phyloP scores from a whole-genome alignment of 1,284 basidiomycete species.

The Apiotrichum akiyoshidainum region DNA sequence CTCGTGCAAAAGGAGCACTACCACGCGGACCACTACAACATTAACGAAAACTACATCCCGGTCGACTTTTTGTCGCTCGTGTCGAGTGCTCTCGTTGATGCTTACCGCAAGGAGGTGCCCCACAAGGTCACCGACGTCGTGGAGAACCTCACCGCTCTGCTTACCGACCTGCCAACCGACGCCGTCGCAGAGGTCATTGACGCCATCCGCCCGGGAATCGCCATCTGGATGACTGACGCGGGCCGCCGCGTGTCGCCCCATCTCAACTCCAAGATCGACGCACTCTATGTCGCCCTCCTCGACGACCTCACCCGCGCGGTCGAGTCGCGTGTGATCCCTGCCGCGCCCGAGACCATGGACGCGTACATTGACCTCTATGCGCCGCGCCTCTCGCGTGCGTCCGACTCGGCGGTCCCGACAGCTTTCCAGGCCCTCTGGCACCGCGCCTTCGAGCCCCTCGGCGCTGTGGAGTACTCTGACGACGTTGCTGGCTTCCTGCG shows the following conservation, averaged over 20 bases:
- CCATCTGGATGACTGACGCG: conserved; percentile 31
- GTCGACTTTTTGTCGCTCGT: conserved; percentile 39
- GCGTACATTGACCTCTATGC: conserved; percentile 34
- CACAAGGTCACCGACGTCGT: conserved; percentile 20
- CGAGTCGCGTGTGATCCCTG: conserved; percentile 17
- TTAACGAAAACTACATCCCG: conserved; percentile 41
- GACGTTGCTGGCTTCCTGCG: conserved; percentile 34
- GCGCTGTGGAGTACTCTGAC: conserved; percentile 29
- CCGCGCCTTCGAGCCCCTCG: conserved; percentile 26
- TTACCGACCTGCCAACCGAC: conserved; percentile 19
- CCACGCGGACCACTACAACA: conserved; percentile 31
- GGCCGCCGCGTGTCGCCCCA: conserved; percentile 9
- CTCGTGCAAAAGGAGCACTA: conserved; percentile 27
- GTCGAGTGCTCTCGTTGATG: conserved; percentile 24
- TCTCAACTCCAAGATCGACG: conserved; percentile 28
- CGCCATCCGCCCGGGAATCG: conserved; percentile 19
- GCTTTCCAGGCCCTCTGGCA: conserved; percentile 43
- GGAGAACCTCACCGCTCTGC: conserved; percentile 13
- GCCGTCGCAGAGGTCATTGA: conserved; percentile 20
- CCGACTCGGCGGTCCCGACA: conserved; percentile 21
- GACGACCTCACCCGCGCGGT: conserved; percentile 25
- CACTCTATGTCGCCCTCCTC: conserved; percentile 36
- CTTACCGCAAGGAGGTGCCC: conserved; percentile 20
- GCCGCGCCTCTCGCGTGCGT: conserved; percentile 34
- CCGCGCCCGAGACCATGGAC: conserved; percentile 29